A percentile compares a stretch with the other conserved stretches of the same genome.
Evolutionary conservation across 2,329 filamentous ascomycete genomes (phyloP).

Genomic region (Capronia americana): DNA sequence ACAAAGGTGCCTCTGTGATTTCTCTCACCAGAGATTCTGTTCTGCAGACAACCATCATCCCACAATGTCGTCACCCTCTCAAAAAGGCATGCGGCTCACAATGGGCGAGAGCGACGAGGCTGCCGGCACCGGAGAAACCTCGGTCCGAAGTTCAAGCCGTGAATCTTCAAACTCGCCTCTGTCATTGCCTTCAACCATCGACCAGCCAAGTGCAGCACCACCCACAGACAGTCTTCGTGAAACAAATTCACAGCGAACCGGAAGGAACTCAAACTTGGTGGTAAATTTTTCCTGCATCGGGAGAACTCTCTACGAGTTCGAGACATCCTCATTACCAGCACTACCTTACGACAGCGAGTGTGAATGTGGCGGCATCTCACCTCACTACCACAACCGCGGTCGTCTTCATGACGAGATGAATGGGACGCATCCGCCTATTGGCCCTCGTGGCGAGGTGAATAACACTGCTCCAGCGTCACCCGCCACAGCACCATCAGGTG

Average conservation of each 20-base stretch:
- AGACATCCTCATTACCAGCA: not conserved
- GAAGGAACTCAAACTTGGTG: not conserved
- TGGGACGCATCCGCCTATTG: conserved; percentile 20
- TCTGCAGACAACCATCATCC: not conserved
- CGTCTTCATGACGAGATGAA: conserved; percentile 29
- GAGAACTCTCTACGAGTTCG: not conserved
- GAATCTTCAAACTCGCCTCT: conserved; percentile 2
- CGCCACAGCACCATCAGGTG: conserved; percentile 1
- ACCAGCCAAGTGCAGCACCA: not conserved
- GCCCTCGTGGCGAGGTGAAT: conserved; percentile 22
- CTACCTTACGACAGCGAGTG: conserved; percentile 5
- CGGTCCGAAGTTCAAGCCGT: not conserved
- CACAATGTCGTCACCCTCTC: not conserved
- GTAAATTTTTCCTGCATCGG: not conserved
- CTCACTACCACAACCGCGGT: conserved; percentile 13
- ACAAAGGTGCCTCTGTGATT: not conserved
- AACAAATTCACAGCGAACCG: not conserved
- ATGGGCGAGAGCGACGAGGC: not conserved
- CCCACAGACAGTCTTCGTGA: not conserved
- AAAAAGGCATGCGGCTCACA: not conserved
- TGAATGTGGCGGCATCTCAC: conserved; percentile 29
- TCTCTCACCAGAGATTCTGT: not conserved
- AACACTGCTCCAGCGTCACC: not conserved
- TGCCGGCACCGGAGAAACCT: not conserved
- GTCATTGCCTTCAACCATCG: not conserved